Evolutionary conservation across 164 flowering plant genomes (phyloP).

Genomic region (Umbilicus rupestris): DNA sequence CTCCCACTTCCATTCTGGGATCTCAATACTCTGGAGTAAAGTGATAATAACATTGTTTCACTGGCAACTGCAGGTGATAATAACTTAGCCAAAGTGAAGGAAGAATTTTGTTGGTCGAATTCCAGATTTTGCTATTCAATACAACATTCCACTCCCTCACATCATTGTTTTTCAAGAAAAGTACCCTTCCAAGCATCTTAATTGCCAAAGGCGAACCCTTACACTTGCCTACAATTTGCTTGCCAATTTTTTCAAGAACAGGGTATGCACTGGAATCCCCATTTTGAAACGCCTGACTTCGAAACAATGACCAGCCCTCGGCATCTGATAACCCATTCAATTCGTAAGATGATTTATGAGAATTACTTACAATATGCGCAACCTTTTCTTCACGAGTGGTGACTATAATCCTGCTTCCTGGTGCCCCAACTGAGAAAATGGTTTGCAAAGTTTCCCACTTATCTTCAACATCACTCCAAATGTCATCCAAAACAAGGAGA

Average conservation of each 20-base stretch:
- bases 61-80: constrained; percentile 15
- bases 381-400: constrained; percentile 21
- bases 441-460: constrained; percentile 16
- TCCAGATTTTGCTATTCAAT: constrained; percentile 16
- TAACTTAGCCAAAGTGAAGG: constrained; percentile 17
- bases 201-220: constrained; percentile 25
- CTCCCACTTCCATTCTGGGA: no score
- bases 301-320: constrained; percentile 22
- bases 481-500: constrained; percentile 27
- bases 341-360: background rate
- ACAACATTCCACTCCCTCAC: constrained; percentile 15
- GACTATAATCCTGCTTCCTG: constrained; percentile 21
- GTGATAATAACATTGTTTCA: constrained; percentile 27
- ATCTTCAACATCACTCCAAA: constrained; percentile 15
- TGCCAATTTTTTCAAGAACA: constrained; percentile 11
- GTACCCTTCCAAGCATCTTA: constrained; percentile 18
- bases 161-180: constrained; percentile 11
- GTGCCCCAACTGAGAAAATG: constrained; percentile 15
- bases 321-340: constrained; percentile 14
- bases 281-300: constrained; percentile 14
- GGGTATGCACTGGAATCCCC: background rate
- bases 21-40: no score
- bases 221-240: constrained; percentile 21
- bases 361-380: constrained; percentile 10
- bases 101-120: constrained; percentile 8